phyloP scores from a whole-genome alignment of 2,329 filamentous ascomycete species.

The Apiospora malaysiana region DNA sequence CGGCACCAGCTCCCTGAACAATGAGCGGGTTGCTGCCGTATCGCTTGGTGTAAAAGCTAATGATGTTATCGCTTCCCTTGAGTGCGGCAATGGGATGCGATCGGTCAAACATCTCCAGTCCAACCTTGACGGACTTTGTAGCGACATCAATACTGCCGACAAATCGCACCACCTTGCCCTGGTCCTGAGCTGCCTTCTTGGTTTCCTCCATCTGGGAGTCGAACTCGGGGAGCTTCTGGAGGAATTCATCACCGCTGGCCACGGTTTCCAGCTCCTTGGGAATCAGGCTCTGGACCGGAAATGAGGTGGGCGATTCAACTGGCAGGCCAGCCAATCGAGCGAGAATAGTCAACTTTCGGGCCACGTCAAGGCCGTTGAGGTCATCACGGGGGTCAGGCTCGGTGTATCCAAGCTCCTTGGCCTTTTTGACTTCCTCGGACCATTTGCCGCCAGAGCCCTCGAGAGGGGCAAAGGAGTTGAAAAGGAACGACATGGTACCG shows the following conservation, averaged over 20 bases:
- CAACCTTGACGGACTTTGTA: constrained; percentile 86
- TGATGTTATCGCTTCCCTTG: constrained; percentile 98
- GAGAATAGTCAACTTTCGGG: constrained; percentile 94
- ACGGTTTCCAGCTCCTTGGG: constrained; percentile 83
- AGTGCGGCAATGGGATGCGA: constrained; percentile 91
- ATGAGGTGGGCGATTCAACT: constrained; percentile 82
- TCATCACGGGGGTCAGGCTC: constrained; percentile 88
- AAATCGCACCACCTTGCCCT: constrained; percentile 92
- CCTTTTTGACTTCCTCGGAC: constrained; percentile 89
- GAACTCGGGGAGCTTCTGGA: constrained; percentile 79
- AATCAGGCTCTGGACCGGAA: constrained; percentile 93
- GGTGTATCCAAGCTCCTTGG: constrained; percentile 91
- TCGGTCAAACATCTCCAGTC: constrained; percentile 85
- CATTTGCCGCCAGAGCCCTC: constrained; percentile 79
- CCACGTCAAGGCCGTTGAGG: constrained; percentile 86
- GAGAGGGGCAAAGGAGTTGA: constrained; percentile 93
- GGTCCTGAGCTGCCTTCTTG: constrained; percentile 82
- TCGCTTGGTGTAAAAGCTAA: constrained; percentile 96
- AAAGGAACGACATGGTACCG: constrained; percentile 96
- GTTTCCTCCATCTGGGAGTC: constrained; percentile 89
- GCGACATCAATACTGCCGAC: constrained; percentile 90
- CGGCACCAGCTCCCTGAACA: constrained; percentile 91
- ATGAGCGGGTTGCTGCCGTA: constrained; percentile 92
- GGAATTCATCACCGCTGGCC: constrained; percentile 82
- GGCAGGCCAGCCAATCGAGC: constrained; percentile 83